Percentiles rank a stretch among this genome's conserved stretches.
phyloP scores from a whole-genome alignment of 805 yeast genomes.

The Debaryomyces tyrocola region DNA sequence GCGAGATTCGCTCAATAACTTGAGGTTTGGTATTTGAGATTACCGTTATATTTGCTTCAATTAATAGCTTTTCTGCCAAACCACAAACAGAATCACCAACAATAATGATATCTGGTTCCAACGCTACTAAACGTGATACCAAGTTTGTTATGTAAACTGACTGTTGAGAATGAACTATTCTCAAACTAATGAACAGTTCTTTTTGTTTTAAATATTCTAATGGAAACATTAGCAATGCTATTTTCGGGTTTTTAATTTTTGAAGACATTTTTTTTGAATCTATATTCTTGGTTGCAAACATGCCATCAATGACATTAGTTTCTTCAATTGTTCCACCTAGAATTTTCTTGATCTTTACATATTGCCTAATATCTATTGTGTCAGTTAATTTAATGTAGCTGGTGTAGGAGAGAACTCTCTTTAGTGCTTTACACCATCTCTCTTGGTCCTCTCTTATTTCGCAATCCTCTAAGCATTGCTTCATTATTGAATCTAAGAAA shows the following conservation, averaged over 20 bases:
- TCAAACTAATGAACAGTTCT: slow-evolving; percentile 77
- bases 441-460: slow-evolving; percentile 44
- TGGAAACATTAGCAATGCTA: slow-evolving; percentile 84
- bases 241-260: slow-evolving; percentile 62
- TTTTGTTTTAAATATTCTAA: slow-evolving; percentile 78
- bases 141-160: slow-evolving; percentile 78
- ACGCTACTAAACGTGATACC: slow-evolving; percentile 71
- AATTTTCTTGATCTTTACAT: slow-evolving; percentile 81
- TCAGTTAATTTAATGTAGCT: slow-evolving; percentile 67
- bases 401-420: slow-evolving; percentile 52
- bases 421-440: slow-evolving; percentile 61
- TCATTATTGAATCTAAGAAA: slow-evolving; percentile 52
- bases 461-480: slow-evolving; percentile 65
- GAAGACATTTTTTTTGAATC: slow-evolving; percentile 80
- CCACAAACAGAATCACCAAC: slow-evolving; percentile 83
- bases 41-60: slow-evolving; percentile 77
- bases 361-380: slow-evolving; percentile 82
- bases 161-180: slow-evolving; percentile 85
- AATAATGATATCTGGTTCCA: slow-evolving; percentile 77
- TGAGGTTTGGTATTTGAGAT: slow-evolving; percentile 78
- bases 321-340: slow-evolving; percentile 70
- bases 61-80: slow-evolving; percentile 68
- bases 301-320: slow-evolving; percentile 68
- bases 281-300: slow-evolving; percentile 78
- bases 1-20: slow-evolving; percentile 74